These are phyloP conservation scores for Pisolithus thermaeus DNA, from an alignment of 1,284 basidiomycete genomes.

Conservation along the genomic window DNA sequence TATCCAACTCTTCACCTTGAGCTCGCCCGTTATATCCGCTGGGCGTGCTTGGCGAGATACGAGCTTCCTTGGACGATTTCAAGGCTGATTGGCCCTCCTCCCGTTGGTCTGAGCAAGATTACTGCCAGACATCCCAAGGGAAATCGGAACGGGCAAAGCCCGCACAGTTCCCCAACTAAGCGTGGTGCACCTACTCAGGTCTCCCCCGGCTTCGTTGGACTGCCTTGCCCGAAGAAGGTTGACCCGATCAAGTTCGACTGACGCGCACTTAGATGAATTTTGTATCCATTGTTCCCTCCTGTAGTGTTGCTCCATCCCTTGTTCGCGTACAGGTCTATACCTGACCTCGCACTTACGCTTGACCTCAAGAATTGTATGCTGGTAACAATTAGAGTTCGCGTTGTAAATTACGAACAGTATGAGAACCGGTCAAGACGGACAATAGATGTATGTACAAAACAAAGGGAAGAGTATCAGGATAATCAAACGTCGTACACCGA, in stretches of 20 bases:
- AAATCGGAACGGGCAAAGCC: slow-evolving; percentile 11
- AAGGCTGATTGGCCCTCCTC: slow-evolving; percentile 65
- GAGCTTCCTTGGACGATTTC: slow-evolving; percentile 74
- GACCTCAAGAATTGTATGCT: too few relatives aligned
- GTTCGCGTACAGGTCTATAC: too few relatives aligned
- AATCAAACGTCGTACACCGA: too few relatives aligned
- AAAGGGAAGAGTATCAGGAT: too few relatives aligned
- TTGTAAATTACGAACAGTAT: too few relatives aligned
- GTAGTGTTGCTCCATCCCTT: too few relatives aligned
- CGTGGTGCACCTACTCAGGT: slow-evolving; percentile 10
- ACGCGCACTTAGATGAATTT: background rate
- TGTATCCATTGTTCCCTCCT: background rate
- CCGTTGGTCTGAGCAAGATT: slow-evolving; percentile 45
- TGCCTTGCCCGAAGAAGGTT: slow-evolving; percentile 22
- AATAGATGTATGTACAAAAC: background rate
- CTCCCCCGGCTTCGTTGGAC: slow-evolving; percentile 9
- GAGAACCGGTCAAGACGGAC: too few relatives aligned
- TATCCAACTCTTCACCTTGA: slow-evolving; percentile 92
- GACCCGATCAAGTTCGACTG: slow-evolving; percentile 25
- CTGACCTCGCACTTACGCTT: too few relatives aligned
- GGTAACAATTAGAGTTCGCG: too few relatives aligned
- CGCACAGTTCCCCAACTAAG: slow-evolving; percentile 18
- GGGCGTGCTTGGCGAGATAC: slow-evolving; percentile 56
- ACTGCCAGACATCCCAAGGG: slow-evolving; percentile 8
- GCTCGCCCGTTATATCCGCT: slow-evolving; percentile 75